Percentiles rank a stretch among this genome's conserved stretches.
Conservation (phyloP, 106 monocot genomes). For the Acorus gramineus region DNA sequence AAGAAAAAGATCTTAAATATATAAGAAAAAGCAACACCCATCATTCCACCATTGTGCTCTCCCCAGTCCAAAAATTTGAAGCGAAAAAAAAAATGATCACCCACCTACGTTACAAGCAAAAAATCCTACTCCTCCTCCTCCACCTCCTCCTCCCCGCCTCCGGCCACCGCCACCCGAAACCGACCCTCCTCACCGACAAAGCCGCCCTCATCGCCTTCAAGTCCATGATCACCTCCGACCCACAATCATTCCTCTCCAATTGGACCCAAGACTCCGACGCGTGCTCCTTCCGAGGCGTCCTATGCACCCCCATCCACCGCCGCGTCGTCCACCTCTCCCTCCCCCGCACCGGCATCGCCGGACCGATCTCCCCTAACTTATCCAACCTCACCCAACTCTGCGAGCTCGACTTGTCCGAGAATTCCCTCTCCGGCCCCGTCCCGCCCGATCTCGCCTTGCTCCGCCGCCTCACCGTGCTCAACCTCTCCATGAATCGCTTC, state of each 20-base stretch:
- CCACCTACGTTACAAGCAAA: background rate
- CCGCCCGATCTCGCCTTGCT: constrained; percentile 23
- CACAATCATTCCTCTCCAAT: background rate
- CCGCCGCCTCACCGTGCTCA: constrained; percentile 5
- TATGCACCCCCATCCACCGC: background rate
- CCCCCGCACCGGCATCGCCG: background rate
- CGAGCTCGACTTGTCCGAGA: constrained; percentile 24
- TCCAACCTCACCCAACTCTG: constrained; percentile 28
- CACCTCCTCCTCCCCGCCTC: background rate
- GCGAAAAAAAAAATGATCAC: too few species aligned
- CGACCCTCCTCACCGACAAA: constrained; percentile 15
- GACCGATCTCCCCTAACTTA: constrained; percentile 13
- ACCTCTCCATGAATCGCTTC: constrained; percentile 23
- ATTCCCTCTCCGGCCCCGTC: constrained; percentile 22
- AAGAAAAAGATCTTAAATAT: too few species aligned
- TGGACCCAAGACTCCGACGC: constrained; percentile 1
- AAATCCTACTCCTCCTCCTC: constrained; percentile 26
- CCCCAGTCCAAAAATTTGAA: too few species aligned
- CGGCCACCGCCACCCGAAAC: background rate
- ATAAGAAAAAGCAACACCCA: too few species aligned
- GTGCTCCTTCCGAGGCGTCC: constrained; percentile 1
- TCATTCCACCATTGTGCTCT: too few species aligned
- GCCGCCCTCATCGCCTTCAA: constrained; percentile 14
- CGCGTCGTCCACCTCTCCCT: background rate
- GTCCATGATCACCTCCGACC: background rate